phyloP scores from a whole-genome alignment of 2,329 filamentous ascomycete genomes.

The Dendrostoma leiphaemia region DNA sequence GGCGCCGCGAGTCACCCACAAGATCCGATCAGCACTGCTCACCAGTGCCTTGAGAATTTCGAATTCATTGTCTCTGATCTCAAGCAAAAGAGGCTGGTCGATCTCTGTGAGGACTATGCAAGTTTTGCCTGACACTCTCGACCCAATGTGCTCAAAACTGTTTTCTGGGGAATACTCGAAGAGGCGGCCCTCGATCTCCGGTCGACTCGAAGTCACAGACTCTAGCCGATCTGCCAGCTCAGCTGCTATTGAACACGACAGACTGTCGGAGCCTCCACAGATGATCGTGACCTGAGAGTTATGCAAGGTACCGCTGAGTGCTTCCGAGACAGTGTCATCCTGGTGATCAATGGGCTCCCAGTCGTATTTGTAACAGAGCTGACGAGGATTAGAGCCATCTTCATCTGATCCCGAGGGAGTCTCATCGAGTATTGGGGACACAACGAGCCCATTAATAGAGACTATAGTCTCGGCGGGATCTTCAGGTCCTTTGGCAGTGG shows the following conservation, averaged over 20 bases:
- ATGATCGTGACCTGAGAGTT: slow-evolving; percentile 37
- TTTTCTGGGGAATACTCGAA: not conserved
- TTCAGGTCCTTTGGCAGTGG: slow-evolving; percentile 16
- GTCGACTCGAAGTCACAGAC: not conserved
- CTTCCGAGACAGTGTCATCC: not conserved
- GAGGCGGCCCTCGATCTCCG: not conserved
- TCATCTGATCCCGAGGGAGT: slow-evolving; percentile 20
- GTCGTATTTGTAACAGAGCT: slow-evolving; percentile 46
- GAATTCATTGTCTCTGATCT: slow-evolving; percentile 21
- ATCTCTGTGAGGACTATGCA: slow-evolving; percentile 27
- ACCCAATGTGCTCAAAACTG: not conserved
- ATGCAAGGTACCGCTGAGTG: slow-evolving; percentile 17
- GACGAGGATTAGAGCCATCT: slow-evolving; percentile 31
- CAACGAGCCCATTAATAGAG: slow-evolving; percentile 32
- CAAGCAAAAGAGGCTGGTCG: slow-evolving; percentile 26
- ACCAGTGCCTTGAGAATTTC: slow-evolving; percentile 20
- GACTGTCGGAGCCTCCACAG: slow-evolving; percentile 27
- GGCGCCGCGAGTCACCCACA: slow-evolving; percentile 25
- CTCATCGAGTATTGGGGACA: slow-evolving; percentile 40
- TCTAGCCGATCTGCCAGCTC: not conserved
- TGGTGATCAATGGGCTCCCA: slow-evolving; percentile 34
- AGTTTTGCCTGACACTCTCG: slow-evolving; percentile 16
- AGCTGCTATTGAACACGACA: not conserved
- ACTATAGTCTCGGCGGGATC: slow-evolving; percentile 30
- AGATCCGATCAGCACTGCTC: slow-evolving; percentile 9